Percentiles rank a stretch among this genome's conserved stretches.
phyloP scores from a whole-genome alignment of 805 yeast genomes.

The Ogataea methanolica region DNA sequence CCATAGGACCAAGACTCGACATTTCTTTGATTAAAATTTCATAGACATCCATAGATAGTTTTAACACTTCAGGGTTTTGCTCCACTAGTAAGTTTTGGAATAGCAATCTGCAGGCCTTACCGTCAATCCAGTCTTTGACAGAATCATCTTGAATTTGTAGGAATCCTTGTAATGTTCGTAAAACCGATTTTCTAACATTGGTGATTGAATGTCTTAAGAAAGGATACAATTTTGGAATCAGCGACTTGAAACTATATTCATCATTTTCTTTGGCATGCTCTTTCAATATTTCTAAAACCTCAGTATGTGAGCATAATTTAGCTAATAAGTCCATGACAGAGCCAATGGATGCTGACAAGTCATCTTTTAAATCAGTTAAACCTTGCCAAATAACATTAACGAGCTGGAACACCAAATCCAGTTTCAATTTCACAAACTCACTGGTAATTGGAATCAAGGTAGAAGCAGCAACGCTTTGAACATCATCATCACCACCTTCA shows the following conservation, averaged over 20 bases:
- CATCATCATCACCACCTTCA: constrained; percentile 89
- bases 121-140: constrained; percentile 67
- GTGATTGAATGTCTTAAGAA: constrained; percentile 91
- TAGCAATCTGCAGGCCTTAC: constrained; percentile 65
- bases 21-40: constrained; percentile 47
- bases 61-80: constrained; percentile 71
- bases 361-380: constrained; percentile 80
- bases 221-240: constrained; percentile 91
- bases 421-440: constrained; percentile 70
- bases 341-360: constrained; percentile 90
- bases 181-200: constrained; percentile 83
- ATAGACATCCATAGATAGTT: constrained; percentile 61
- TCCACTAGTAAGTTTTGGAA: constrained; percentile 88
- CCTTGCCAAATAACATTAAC: constrained; percentile 86
- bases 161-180: constrained; percentile 76
- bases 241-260: constrained; percentile 56
- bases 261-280: constrained; percentile 48
- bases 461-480: constrained; percentile 94
- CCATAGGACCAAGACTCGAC: constrained; percentile 37
- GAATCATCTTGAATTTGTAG: constrained; percentile 46
- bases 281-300: constrained; percentile 70
- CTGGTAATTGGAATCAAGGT: constrained; percentile 84
- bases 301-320: constrained; percentile 74
- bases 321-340: constrained; percentile 93
- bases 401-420: constrained; percentile 43